Conservation (phyloP, 2,329 filamentous ascomycete genomes). For the Microdochium trichocladiopsis region DNA sequence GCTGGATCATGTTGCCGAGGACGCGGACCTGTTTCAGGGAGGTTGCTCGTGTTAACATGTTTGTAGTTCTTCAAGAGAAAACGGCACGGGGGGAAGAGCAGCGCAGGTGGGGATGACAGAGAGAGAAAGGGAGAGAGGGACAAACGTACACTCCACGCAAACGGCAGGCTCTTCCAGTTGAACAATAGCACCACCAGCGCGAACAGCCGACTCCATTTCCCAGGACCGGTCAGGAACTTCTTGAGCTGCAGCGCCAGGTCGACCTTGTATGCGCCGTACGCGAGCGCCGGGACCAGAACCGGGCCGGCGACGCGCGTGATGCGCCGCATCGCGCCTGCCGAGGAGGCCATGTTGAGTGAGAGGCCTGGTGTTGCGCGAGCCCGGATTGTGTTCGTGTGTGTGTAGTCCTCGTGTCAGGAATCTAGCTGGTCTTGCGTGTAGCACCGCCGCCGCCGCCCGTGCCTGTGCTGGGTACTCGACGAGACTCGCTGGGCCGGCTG, state of each 20-base stretch:
- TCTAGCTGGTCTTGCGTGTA: slow-evolving; percentile 4
- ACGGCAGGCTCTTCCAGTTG: slow-evolving; percentile 69
- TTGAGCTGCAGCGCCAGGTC: slow-evolving; percentile 30
- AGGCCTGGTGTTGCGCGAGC: too few relatives aligned
- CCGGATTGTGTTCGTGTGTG: too few relatives aligned
- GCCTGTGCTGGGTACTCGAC: not conserved
- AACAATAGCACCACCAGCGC: slow-evolving; percentile 48
- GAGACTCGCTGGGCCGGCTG: slow-evolving; percentile 2
- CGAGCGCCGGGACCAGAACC: slow-evolving; percentile 34
- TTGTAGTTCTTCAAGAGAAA: too few relatives aligned
- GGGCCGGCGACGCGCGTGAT: slow-evolving; percentile 19
- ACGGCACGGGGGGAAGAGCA: too few relatives aligned
- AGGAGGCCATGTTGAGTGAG: slow-evolving; percentile 16
- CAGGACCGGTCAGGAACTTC: slow-evolving; percentile 46
- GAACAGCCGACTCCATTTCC: slow-evolving; percentile 43
- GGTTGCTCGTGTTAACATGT: slow-evolving; percentile 4
- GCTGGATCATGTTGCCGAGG: slow-evolving; percentile 48
- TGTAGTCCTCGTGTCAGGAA: too few relatives aligned
- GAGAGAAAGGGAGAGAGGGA: too few relatives aligned
- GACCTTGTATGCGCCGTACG: slow-evolving; percentile 38
- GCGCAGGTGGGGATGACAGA: too few relatives aligned
- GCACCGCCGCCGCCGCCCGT: too few relatives aligned
- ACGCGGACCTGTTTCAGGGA: slow-evolving; percentile 42
- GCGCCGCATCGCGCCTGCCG: slow-evolving; percentile 11
- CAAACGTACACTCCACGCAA: slow-evolving; percentile 73